A percentile compares a stretch with the other conserved stretches of the same genome.
Conservation (phyloP, 208 protist species). For the Porcisia hertigi region DNA sequence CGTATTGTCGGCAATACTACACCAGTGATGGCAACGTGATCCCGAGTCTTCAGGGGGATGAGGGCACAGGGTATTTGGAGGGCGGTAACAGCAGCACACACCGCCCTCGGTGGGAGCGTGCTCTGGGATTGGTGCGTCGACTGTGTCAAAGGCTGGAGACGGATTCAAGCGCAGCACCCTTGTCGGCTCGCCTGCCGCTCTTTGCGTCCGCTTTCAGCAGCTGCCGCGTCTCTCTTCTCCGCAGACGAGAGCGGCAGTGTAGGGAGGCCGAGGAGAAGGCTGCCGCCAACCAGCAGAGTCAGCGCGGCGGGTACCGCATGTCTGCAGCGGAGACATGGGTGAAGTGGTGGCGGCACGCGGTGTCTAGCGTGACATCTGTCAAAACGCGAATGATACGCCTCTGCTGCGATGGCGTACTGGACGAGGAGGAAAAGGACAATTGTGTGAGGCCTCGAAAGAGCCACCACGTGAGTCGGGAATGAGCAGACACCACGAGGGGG, state of each 20-base stretch:
- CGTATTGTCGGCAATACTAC: constrained; percentile 48
- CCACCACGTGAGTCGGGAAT: background rate
- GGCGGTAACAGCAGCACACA: background rate
- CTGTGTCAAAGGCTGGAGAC: background rate
- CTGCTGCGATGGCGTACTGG: background rate
- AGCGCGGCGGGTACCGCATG: background rate
- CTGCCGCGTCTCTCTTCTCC: constrained; percentile 22
- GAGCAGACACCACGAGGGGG: background rate
- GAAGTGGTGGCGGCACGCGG: constrained; percentile 14
- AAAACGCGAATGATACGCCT: background rate
- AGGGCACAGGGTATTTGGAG: background rate
- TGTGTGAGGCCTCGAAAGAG: background rate
- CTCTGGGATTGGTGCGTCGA: background rate
- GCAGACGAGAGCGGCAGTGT: constrained; percentile 14
- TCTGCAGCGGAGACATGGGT: background rate
- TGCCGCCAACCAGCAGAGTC: background rate
- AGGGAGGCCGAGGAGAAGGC: constrained; percentile 20
- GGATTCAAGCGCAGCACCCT: background rate
- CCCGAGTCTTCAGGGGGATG: background rate
- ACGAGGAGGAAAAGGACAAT: constrained; percentile 2
- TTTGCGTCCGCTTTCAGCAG: constrained; percentile 27
- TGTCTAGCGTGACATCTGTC: background rate
- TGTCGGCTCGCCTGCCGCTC: constrained; percentile 11
- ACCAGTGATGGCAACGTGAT: constrained; percentile 17
- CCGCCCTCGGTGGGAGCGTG: background rate